Evolutionary conservation across 257 asterid genomes (phyloP), one percentile per base, ranked within the genome.

Genomic region (Solanum clarkiae): DNA sequence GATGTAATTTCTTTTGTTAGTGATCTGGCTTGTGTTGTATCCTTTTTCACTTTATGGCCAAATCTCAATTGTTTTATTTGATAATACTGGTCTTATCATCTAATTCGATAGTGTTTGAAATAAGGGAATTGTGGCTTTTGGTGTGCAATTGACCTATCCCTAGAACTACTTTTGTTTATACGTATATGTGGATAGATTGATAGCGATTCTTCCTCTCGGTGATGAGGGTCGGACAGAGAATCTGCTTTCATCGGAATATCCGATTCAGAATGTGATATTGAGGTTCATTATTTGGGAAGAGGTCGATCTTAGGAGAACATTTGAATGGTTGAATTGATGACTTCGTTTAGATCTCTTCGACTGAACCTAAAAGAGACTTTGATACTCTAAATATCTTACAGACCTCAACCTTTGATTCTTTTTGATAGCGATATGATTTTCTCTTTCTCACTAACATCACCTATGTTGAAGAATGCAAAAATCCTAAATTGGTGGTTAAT

Each of bases 391-490:
- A 86, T 86, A 51, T 86, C 97, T 95, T 85, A 93, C 92, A 29
- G 98, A 93, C 88, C 96, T 95, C 87, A 93, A 94, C 84, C 93
- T 95, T 57, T 92, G 94, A 87, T 94, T 95, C 92, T 95, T 97
- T 84, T 63, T 12, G 94, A 94, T 91, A 92, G 93, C 98, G 93
- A 90, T 60, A 91, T 32, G 18, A 57, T 55, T 87, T 83, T 85
- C 53, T 59, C 87, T 59, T 26, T 77, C 40, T 49, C 29, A 18
- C 53, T 57, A 51, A 45, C 18, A 4, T 13, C 9, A 7, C 57
- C 36, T 72, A 32, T 32, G 36, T 32, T 32, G 36, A 32, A 32
- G 36, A 32, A 32, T 32, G 36, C 3, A 32, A 32, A 32, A 32
- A 32, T 29, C 36, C 36, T 32, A 32, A 3, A 32, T 32, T 32